Conservation (phyloP, 2,329 filamentous ascomycete genomes). For the Sclerotinia spermophila region DNA sequence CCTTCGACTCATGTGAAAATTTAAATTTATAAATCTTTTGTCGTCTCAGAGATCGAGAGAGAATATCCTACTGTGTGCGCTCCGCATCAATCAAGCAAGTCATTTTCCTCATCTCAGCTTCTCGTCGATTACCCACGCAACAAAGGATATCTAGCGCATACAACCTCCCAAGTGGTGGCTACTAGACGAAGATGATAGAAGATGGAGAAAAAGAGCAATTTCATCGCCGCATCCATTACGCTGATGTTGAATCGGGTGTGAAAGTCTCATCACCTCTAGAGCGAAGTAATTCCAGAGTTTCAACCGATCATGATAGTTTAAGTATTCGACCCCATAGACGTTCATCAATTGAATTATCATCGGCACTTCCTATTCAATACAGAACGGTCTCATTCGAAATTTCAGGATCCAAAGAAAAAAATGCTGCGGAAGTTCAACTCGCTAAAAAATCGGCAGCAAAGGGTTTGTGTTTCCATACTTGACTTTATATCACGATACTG, state of each 20-base stretch:
- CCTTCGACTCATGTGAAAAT: not conserved
- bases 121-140: not conserved
- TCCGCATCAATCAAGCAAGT: not conserved
- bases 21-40: not conserved
- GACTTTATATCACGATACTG: not conserved
- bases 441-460: constrained; percentile 42
- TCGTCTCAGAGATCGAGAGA: not conserved
- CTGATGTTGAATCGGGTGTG: not conserved
- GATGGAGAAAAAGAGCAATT: not conserved
- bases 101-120: not conserved
- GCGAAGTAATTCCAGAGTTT: not conserved
- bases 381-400: constrained; percentile 54
- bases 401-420: constrained; percentile 48
- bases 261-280: not conserved
- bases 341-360: constrained; percentile 38
- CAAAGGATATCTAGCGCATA: not conserved
- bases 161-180: not conserved
- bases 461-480: constrained; percentile 39
- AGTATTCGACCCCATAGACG: not conserved
- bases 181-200: not conserved
- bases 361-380: constrained; percentile 49
- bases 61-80: not conserved
- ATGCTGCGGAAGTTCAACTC: constrained; percentile 41
- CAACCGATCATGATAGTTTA: not conserved
- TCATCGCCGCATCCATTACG: not conserved